phyloP scores from a whole-genome alignment of 306 rosid genomes.

The Arachis hypogaea region DNA sequence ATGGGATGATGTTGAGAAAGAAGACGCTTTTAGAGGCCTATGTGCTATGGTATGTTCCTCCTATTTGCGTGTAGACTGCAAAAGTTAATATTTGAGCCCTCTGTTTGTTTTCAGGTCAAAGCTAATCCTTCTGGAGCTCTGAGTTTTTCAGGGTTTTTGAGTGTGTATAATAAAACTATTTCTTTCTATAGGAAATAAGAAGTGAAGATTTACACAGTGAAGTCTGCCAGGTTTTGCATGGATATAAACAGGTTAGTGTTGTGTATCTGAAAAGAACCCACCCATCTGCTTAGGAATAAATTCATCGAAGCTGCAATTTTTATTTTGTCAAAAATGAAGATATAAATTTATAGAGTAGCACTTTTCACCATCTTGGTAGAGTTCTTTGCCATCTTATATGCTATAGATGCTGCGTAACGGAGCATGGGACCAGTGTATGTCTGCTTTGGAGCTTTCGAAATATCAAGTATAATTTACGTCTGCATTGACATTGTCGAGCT shows the following conservation, averaged over 20 bases:
- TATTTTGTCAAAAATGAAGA: background rate
- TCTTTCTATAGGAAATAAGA: slow-evolving; percentile 77
- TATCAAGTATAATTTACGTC: slow-evolving; percentile 72
- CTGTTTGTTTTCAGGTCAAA: slow-evolving; percentile 70
- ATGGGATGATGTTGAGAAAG: slow-evolving; percentile 95
- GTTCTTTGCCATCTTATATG: slow-evolving; percentile 16
- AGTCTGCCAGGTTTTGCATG: slow-evolving; percentile 91
- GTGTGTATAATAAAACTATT: slow-evolving; percentile 33
- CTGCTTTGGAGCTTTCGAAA: slow-evolving; percentile 92
- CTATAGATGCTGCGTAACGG: slow-evolving; percentile 91
- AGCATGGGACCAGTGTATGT: slow-evolving; percentile 98
- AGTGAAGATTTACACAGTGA: slow-evolving; percentile 88
- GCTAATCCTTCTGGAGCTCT: slow-evolving; percentile 94
- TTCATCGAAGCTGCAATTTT: slow-evolving; percentile 10
- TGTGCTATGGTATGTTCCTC: slow-evolving; percentile 85
- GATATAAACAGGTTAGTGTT: slow-evolving; percentile 87
- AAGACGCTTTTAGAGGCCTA: slow-evolving; percentile 97
- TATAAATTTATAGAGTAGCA: background rate
- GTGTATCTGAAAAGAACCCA: slow-evolving; percentile 26
- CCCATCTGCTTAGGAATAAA: background rate
- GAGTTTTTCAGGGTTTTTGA: slow-evolving; percentile 34
- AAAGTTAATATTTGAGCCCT: slow-evolving; percentile 6
- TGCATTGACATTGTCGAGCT: slow-evolving; percentile 48
- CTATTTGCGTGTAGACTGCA: slow-evolving; percentile 12
- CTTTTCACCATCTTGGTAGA: slow-evolving; percentile 8